Conservation (phyloP, 495 filamentous ascomycete species). For the Daldinia childiae region DNA sequence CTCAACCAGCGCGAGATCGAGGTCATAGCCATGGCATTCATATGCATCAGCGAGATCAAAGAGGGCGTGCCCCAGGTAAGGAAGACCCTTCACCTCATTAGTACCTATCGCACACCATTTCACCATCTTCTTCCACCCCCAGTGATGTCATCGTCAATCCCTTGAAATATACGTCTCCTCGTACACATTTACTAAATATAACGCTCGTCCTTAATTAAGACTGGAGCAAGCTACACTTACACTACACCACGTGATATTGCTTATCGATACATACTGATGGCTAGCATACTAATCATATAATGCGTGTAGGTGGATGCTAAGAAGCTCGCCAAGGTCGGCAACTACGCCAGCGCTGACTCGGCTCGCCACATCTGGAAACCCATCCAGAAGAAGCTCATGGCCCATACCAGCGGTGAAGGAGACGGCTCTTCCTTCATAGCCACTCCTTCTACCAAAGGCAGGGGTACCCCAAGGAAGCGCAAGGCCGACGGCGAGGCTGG, state of each 20-base stretch:
- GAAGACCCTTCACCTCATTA: neutral
- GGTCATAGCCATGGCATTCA: conserved; percentile 21
- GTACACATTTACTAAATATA: neutral
- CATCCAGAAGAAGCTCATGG: conserved; percentile 27
- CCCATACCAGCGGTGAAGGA: neutral
- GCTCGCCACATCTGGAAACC: conserved; percentile 31
- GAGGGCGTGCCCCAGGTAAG: conserved; percentile 25
- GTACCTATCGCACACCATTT: neutral
- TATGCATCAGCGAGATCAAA: conserved; percentile 14
- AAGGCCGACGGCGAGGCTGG: conserved; percentile 5
- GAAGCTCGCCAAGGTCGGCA: conserved; percentile 21
- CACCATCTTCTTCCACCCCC: neutral
- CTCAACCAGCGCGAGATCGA: conserved; percentile 27
- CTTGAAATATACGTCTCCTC: neutral
- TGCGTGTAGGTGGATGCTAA: conserved; percentile 16
- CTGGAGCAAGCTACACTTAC: no score
- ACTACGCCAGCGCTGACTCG: conserved; percentile 31
- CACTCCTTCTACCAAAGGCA: neutral
- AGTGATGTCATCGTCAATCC: neutral
- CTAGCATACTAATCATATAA: neutral
- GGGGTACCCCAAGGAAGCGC: conserved; percentile 16
- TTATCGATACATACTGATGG: neutral
- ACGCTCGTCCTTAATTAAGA: neutral
- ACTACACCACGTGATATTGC: neutral
- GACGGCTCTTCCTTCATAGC: neutral